Evolutionary conservation across 78 protist genomes (phyloP), one percentile per base, ranked within the genome.

Genomic region (Dictyostelium citrinum): DNA sequence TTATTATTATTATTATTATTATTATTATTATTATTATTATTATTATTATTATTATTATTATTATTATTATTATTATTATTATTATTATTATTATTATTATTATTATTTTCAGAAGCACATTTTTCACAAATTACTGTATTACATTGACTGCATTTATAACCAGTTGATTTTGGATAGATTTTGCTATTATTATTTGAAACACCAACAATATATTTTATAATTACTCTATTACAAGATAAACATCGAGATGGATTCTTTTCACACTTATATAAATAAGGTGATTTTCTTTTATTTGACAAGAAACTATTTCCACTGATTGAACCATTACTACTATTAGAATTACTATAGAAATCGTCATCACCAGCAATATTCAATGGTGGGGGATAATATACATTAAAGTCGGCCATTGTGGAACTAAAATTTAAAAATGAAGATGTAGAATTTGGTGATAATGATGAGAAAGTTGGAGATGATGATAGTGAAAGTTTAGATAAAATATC

Each of bases 151-250:
- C 77, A 70, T 70, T 70, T 70, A 17, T 33, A 70, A 33, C 77
- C 77, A 6, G 45, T 70, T 70, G 77, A 70, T 70, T 70, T 70
- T 70, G 37, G 77, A 70, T 33, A 70, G 6, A 70, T 11, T 33
- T 70, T 70, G 17, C 43, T 24, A 64, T 37, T 24, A 64, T 64
- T 64, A 70, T 71, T 31, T 37, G n/a, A 20, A 37, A 39, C 55
- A 41, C 81, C 55, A 74, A 39, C 81, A 37, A 74, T 74, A 74
- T 39, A 74, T 74, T 74, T 74, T 74, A 39, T 41, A 74, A 39
- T 74, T 74, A 74, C 81, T 74, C 46, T 74, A 74, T 74, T 74
- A 74, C 55, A 74, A 22, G 29, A 22, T 33, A 39, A 74, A 74
- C 55, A 33, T 37, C 81, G 17, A 0, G 81, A 74, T 41, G 77